A percentile compares a stretch with the other conserved stretches of the same genome.
phyloP scores from a whole-genome alignment of 1,284 basidiomycete species.

The Sporisorium sorghi region DNA sequence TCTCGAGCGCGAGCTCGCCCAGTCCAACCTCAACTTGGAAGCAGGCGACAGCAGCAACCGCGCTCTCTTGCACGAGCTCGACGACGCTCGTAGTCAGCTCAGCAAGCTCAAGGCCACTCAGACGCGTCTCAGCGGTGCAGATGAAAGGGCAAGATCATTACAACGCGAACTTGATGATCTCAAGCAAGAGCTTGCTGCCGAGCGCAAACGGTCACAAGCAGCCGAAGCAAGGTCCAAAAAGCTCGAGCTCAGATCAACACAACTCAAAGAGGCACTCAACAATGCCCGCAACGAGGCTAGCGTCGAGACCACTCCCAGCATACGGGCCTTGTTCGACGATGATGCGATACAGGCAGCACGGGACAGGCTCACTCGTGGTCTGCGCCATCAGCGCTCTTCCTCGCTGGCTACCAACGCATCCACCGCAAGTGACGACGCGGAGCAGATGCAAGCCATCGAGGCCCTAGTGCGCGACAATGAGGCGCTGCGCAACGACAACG shows the following conservation, averaged over 20 bases:
- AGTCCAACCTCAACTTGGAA: conserved; percentile 84
- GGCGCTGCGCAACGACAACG: conserved; percentile 41
- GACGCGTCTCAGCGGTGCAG: conserved; percentile 74
- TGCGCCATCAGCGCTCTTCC: conserved; percentile 29
- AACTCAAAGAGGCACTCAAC: conserved; percentile 47
- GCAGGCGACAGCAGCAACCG: conserved; percentile 83
- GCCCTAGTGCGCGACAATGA: conserved; percentile 54
- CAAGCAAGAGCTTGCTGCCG: conserved; percentile 82
- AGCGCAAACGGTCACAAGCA: conserved; percentile 77
- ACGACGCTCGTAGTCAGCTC: conserved; percentile 79
- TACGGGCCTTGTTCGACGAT: conserved; percentile 30
- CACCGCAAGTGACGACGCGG: conserved; percentile 10
- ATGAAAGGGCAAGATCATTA: conserved; percentile 25
- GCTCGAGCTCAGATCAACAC: conserved; percentile 67
- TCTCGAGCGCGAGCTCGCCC: conserved; percentile 78
- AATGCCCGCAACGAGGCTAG: conserved; percentile 31
- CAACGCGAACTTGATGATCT: conserved; percentile 81
- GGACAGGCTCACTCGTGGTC: conserved; percentile 33
- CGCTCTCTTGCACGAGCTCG: conserved; percentile 79
- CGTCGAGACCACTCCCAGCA: conserved; percentile 15
- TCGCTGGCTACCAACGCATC: conserved; percentile 15
- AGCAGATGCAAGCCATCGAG: conserved; percentile 29
- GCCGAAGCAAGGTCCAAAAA: conserved; percentile 77
- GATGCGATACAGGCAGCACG: conserved; percentile 39
- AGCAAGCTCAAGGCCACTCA: conserved; percentile 78